Conservation (phyloP, 371 early-diverging fungal species). For the Modicella reniformis region DNA sequence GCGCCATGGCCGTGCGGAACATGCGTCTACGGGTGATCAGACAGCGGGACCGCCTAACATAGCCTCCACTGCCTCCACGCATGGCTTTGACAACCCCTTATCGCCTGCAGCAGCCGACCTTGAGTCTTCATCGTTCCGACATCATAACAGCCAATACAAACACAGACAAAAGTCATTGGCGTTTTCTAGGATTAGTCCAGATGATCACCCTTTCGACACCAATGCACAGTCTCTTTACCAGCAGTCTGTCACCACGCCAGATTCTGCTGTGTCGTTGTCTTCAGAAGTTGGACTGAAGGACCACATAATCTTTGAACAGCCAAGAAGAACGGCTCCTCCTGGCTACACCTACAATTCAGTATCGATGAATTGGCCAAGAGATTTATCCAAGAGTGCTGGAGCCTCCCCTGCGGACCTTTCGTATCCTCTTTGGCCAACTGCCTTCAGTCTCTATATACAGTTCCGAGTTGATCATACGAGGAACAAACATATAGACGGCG, state of each 20-base stretch:
- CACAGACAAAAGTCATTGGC: neutral
- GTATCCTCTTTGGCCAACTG: conserved; percentile 4
- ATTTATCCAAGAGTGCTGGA: neutral
- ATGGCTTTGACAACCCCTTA: neutral
- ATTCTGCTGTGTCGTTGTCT: conserved; percentile 34
- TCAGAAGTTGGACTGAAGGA: conserved; percentile 13
- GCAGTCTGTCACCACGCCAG: conserved; percentile 23
- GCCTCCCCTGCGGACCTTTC: neutral
- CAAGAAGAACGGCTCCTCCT: neutral
- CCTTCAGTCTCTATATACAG: conserved; percentile 6
- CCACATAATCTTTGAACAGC: neutral
- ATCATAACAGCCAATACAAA: no score
- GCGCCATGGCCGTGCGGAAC: conserved; percentile 3
- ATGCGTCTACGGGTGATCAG: neutral
- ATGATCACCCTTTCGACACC: neutral
- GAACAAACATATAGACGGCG: neutral
- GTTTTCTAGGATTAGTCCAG: neutral
- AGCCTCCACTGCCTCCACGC: neutral
- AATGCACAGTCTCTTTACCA: conserved; percentile 22
- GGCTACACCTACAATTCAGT: neutral
- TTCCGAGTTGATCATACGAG: neutral
- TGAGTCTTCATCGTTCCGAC: neutral
- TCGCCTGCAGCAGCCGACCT: neutral
- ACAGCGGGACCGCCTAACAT: neutral
- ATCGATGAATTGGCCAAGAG: neutral